Conservation (phyloP, 2,329 filamentous ascomycete genomes). For the Aspergillus fumigatiaffinis region DNA sequence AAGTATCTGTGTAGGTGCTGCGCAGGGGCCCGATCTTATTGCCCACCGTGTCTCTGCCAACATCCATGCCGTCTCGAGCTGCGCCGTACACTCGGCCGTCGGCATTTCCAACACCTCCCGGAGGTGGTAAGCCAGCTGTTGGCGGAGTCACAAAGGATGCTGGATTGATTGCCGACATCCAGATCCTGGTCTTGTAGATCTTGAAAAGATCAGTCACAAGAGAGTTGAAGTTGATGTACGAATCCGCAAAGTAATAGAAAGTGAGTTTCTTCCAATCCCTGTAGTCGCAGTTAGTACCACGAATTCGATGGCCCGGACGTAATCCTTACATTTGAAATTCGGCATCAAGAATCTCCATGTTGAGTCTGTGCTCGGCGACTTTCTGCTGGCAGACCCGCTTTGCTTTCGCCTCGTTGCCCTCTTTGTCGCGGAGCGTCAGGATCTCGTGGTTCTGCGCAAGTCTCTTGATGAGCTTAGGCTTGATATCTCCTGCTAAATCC, state of each 20-base stretch:
- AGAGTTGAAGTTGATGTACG: slow-evolving; percentile 98
- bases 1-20: slow-evolving; percentile 34
- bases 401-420: slow-evolving; percentile 95
- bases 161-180: slow-evolving; percentile 99
- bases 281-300: slow-evolving; percentile 13
- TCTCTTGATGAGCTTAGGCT: slow-evolving; percentile 95
- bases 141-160: slow-evolving; percentile 81
- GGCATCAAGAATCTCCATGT: slow-evolving; percentile 98
- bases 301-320: not conserved
- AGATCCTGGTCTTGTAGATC: slow-evolving; percentile 98
- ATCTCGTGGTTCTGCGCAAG: slow-evolving; percentile 90
- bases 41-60: slow-evolving; percentile 23
- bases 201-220: slow-evolving; percentile 97
- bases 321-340: slow-evolving; percentile 93
- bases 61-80: slow-evolving; percentile 28
- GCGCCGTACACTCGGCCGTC: slow-evolving; percentile 30
- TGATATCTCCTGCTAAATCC: slow-evolving; percentile 71
- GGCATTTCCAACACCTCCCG: slow-evolving; percentile 60
- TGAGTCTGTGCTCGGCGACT: slow-evolving; percentile 86
- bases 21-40: slow-evolving; percentile 29
- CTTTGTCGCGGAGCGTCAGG: slow-evolving; percentile 83
- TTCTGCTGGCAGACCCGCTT: slow-evolving; percentile 97
- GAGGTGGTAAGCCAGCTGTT: slow-evolving; percentile 65
- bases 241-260: slow-evolving; percentile 97
- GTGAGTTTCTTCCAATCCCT: slow-evolving; percentile 99